phyloP scores from a whole-genome alignment of 495 filamentous ascomycete genomes.

The Penicillium steckii region DNA sequence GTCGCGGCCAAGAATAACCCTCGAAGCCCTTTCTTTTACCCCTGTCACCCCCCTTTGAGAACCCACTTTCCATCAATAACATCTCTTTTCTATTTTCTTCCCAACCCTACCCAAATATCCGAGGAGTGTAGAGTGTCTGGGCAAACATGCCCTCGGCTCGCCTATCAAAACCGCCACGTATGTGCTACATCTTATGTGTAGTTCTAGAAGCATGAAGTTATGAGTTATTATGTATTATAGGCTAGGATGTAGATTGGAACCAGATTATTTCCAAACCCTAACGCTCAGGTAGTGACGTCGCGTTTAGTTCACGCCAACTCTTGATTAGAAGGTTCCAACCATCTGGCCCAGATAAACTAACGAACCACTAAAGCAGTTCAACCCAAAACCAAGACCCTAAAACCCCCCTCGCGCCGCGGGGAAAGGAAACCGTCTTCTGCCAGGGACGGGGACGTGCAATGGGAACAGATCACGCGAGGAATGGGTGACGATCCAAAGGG shows the following conservation, averaged over 20 bases:
- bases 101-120: too few species aligned
- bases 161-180: neutral
- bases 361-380: too few species aligned
- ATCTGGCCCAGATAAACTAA: too few species aligned
- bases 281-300: constrained; percentile 34
- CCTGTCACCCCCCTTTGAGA: neutral
- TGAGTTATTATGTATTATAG: too few species aligned
- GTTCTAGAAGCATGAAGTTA: too few species aligned
- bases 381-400: neutral
- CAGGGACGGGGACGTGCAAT: constrained; percentile 28
- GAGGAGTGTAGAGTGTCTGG: neutral
- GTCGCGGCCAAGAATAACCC: constrained; percentile 19
- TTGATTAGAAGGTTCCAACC: too few species aligned
- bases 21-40: neutral
- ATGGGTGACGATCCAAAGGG: constrained; percentile 14
- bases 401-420: neutral
- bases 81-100: neutral
- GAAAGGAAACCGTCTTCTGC: constrained; percentile 14
- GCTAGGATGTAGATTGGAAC: too few species aligned
- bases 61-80: neutral
- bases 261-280: too few species aligned
- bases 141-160: neutral
- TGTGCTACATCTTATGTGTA: neutral
- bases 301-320: neutral
- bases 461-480: constrained; percentile 22